These are phyloP conservation scores for Gliomastix tumulicola DNA, from an alignment of 2,329 filamentous ascomycete species.

Conservation along the genomic window DNA sequence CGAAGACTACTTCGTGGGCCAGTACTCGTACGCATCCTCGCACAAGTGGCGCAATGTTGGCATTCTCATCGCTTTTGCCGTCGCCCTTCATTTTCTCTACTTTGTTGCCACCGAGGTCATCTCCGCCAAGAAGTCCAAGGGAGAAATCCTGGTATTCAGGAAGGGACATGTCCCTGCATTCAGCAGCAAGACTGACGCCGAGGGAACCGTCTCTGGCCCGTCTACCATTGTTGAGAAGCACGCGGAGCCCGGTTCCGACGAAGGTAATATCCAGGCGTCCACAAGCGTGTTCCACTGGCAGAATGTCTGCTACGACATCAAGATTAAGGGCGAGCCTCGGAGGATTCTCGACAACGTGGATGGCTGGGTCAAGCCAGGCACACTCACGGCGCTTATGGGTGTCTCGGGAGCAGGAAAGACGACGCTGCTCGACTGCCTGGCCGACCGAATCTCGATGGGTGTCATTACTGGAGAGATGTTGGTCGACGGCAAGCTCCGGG, in stretches of 20 bases:
- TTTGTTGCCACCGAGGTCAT: slow-evolving; percentile 41
- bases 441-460: slow-evolving; percentile 76
- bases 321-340: slow-evolving; percentile 57
- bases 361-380: slow-evolving; percentile 70
- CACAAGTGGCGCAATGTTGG: slow-evolving; percentile 52
- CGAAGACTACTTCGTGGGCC: slow-evolving; percentile 34
- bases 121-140: slow-evolving; percentile 47
- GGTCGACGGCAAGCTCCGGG: slow-evolving; percentile 53
- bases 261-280: not conserved
- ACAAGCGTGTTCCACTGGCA: slow-evolving; percentile 58
- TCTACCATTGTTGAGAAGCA: slow-evolving; percentile 10
- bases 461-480: slow-evolving; percentile 75
- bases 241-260: too few species aligned
- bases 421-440: slow-evolving; percentile 74
- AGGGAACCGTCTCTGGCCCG: slow-evolving; percentile 11
- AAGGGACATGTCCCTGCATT: slow-evolving; percentile 24
- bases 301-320: slow-evolving; percentile 68
- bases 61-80: slow-evolving; percentile 44
- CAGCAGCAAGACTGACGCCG: slow-evolving; percentile 29
- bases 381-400: slow-evolving; percentile 60
- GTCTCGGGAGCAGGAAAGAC: slow-evolving; percentile 85
- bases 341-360: slow-evolving; percentile 65
- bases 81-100: slow-evolving; percentile 40
- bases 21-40: slow-evolving; percentile 36
- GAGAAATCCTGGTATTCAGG: slow-evolving; percentile 53